These are phyloP conservation scores for Puya raimondii DNA, from an alignment of 176 grass and related monocot species.

Conservation along the genomic window DNA sequence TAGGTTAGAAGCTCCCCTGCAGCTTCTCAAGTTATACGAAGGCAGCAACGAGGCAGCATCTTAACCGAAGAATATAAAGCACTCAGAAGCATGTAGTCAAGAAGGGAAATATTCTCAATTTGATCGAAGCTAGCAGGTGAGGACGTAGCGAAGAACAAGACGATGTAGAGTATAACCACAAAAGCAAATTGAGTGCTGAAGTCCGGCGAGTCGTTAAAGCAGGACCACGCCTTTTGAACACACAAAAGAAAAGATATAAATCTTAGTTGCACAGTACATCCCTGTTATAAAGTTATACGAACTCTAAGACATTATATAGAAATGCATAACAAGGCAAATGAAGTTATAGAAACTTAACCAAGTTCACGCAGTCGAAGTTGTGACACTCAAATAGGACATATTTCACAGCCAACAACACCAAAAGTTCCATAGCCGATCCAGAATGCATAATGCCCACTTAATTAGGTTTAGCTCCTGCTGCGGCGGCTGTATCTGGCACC, in stretches of 20 bases:
- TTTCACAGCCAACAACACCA: slow-evolving; percentile 43
- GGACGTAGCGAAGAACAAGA: slow-evolving; percentile 59
- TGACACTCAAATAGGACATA: slow-evolving; percentile 35
- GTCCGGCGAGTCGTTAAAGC: slow-evolving; percentile 60
- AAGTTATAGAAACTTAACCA: slow-evolving; percentile 86
- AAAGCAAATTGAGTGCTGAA: slow-evolving; percentile 33
- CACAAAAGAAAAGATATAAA: slow-evolving; percentile 66
- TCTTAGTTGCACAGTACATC: slow-evolving; percentile 66
- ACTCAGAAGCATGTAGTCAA: slow-evolving; percentile 4
- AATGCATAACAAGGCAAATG: slow-evolving; percentile 39
- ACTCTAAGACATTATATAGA: neutral
- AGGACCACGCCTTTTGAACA: slow-evolving; percentile 80
- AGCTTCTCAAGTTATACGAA: slow-evolving; percentile 4
- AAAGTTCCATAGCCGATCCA: slow-evolving; percentile 27
- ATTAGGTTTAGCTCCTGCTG: slow-evolving; percentile 56
- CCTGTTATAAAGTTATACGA: slow-evolving; percentile 19
- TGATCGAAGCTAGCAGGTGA: slow-evolving; percentile 9
- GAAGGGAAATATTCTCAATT: neutral
- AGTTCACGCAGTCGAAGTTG: slow-evolving; percentile 63
- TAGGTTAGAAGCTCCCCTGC: slow-evolving; percentile 7
- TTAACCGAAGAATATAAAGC: slow-evolving; percentile 16
- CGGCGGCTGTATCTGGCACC: slow-evolving; percentile 32
- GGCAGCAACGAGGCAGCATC: slow-evolving; percentile 6
- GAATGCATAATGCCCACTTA: neutral
- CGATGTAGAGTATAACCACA: slow-evolving; percentile 52